Percentiles rank a stretch among this genome's conserved stretches.
phyloP scores from a whole-genome alignment of 169 alveolate species.

The Besnoitia besnoiti region DNA sequence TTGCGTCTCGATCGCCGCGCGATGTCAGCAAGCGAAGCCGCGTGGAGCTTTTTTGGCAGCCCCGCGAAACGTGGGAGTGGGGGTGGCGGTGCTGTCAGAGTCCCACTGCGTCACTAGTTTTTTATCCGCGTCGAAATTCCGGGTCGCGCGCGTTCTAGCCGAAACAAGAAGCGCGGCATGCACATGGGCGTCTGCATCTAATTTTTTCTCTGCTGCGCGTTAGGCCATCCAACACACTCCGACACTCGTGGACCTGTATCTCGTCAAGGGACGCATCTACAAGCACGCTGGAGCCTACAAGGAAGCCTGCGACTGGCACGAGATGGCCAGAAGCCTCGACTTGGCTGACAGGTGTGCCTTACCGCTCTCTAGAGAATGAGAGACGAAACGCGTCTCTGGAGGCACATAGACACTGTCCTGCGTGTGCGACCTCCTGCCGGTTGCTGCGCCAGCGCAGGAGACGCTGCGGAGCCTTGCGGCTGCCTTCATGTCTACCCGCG shows the following conservation, averaged over 20 bases:
- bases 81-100: not conserved
- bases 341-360: constrained; percentile 45
- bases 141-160: not conserved
- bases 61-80: no score
- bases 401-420: no score
- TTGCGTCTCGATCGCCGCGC: no score
- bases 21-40: no score
- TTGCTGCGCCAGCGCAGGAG: no score
- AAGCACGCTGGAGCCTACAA: constrained; percentile 72
- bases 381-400: no score
- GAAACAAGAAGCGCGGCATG: not conserved
- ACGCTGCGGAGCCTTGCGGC: no score
- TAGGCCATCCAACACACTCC: constrained; percentile 67
- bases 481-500: no score
- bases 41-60: no score
- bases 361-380: not conserved
- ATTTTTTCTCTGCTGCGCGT: not conserved
- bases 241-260: constrained; percentile 63
- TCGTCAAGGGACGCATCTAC: constrained; percentile 67
- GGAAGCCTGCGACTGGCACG: constrained; percentile 61
- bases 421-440: no score
- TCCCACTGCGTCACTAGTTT: not conserved
- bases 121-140: not conserved
- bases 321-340: constrained; percentile 63
- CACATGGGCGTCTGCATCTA: not conserved